Base-by-base conservation (phyloP, 2,329 filamentous ascomycete genomes). In the Davidsoniella neocaledoniae region DNA sequence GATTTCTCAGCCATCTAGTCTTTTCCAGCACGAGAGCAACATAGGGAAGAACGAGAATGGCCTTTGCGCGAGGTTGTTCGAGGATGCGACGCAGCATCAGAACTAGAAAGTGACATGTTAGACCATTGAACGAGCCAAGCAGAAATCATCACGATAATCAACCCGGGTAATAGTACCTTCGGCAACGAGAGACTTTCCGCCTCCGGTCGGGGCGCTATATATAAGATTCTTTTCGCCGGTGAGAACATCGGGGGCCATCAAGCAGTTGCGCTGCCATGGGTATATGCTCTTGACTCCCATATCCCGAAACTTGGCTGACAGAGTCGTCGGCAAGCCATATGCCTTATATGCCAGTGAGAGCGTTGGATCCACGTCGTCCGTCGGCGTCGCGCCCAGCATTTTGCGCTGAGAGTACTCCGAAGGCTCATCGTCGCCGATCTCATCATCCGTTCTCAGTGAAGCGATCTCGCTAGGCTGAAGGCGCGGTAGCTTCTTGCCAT, bases 21-120 rank as follows among this genome's bases (percentile, higher is more conserved):
- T 87, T 87, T 61, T 88, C 83, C 59, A 87, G 82, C 0, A 88
- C 83, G 2, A 88, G 71, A 16, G 83, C 82, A 55, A 87, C 81
- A 62, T 86, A 88, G 0, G 83, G 83, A 16, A 87, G 68, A 17
- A 87, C 77, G 16, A 87, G 65, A 10, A 88, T 71, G 2, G 80
- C 81, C 56, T 86, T 87, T 51, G 76, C 70, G 17, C 68, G 68
- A 1, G 74, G 73, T 43, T 78, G 70, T 41, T 75, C 70, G n/a
- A 86, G 67, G 19, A 87, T 68, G 53, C 74, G 73, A 59, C 81
- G 86, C 48, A 87, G 65, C 75, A 87, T 82, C 46, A 87, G 65
- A 25, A 87, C 74, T 67, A 54, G n/a, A 39, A 9, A 23, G 14
- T 21, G 9, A 6, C 9, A 26, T 9, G 17, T 29, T 19, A 42